phyloP scores from a whole-genome alignment of 805 yeast genomes.

The Pichia phayaonensis region DNA sequence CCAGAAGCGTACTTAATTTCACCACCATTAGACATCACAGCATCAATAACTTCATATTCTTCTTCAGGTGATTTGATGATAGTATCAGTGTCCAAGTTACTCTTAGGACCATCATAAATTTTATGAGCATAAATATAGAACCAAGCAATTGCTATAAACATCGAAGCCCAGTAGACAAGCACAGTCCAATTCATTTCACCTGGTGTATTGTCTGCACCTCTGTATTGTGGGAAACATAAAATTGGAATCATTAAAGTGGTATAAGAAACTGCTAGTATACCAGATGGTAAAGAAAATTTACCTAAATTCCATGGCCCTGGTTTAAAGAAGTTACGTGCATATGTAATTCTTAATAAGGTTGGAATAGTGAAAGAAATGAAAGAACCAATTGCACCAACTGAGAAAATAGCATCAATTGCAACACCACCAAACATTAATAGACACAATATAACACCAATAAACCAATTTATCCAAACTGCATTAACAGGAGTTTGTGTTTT shows the following conservation, averaged over 20 bases:
- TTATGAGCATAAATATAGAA: slow-evolving; percentile 46
- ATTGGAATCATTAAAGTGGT: slow-evolving; percentile 52
- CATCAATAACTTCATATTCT: slow-evolving; percentile 18
- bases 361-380: slow-evolving; percentile 64
- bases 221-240: slow-evolving; percentile 47
- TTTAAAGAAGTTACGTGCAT: slow-evolving; percentile 42
- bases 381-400: slow-evolving; percentile 66
- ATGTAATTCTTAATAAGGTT: slow-evolving; percentile 49
- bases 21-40: slow-evolving; percentile 15
- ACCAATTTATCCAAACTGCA: slow-evolving; percentile 53
- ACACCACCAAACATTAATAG: slow-evolving; percentile 57
- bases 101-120: slow-evolving; percentile 55
- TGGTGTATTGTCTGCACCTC: slow-evolving; percentile 32
- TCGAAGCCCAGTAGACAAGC: slow-evolving; percentile 53
- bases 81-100: slow-evolving; percentile 36
- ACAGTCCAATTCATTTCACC: slow-evolving; percentile 56
- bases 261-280: slow-evolving; percentile 41
- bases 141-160: slow-evolving; percentile 45
- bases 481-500: slow-evolving; percentile 54
- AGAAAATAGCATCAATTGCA: slow-evolving; percentile 64
- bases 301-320: slow-evolving; percentile 70
- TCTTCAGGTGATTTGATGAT: slow-evolving; percentile 20
- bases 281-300: slow-evolving; percentile 38
- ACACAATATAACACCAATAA: slow-evolving; percentile 47
- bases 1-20: slow-evolving; percentile 6